phyloP scores from a whole-genome alignment of 352 stramenopile genomes.

The Phytophthora foliorum region DNA sequence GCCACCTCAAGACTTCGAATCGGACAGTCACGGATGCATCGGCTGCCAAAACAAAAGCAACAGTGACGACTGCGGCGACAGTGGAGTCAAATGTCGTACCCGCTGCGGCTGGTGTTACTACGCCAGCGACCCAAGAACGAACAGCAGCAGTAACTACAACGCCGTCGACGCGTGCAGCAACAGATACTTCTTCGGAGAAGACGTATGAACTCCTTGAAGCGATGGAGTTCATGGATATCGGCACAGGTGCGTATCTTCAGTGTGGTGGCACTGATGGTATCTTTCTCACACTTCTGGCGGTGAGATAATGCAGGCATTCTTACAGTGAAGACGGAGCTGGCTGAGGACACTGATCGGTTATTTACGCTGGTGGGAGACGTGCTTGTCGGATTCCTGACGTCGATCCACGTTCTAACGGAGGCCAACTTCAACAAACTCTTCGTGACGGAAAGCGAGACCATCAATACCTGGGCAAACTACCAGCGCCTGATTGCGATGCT shows the following conservation, averaged over 20 bases:
- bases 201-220: slow-evolving; percentile 88
- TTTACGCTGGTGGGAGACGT: slow-evolving; percentile 75
- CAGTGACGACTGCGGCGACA: neutral
- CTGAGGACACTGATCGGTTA: slow-evolving; percentile 69
- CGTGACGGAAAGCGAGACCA: slow-evolving; percentile 79
- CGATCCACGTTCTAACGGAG: slow-evolving; percentile 71
- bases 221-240: slow-evolving; percentile 92
- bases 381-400: slow-evolving; percentile 70
- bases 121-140: slow-evolving; percentile 4
- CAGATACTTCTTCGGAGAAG: slow-evolving; percentile 54
- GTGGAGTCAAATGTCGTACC: neutral
- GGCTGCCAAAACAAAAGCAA: slow-evolving; percentile 13
- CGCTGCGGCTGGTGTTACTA: neutral
- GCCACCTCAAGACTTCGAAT: slow-evolving; percentile 71
- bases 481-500: slow-evolving; percentile 87
- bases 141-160: neutral
- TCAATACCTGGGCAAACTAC: slow-evolving; percentile 87
- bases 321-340: slow-evolving; percentile 88
- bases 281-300: slow-evolving; percentile 5
- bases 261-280: neutral
- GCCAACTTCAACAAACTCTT: slow-evolving; percentile 78
- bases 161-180: slow-evolving; percentile 17
- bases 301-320: slow-evolving; percentile 60
- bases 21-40: slow-evolving; percentile 14
- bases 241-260: slow-evolving; percentile 51